Evolutionary conservation across 2,329 filamentous ascomycete species (phyloP).

Genomic region (Myriosclerotinia scirpicola): DNA sequence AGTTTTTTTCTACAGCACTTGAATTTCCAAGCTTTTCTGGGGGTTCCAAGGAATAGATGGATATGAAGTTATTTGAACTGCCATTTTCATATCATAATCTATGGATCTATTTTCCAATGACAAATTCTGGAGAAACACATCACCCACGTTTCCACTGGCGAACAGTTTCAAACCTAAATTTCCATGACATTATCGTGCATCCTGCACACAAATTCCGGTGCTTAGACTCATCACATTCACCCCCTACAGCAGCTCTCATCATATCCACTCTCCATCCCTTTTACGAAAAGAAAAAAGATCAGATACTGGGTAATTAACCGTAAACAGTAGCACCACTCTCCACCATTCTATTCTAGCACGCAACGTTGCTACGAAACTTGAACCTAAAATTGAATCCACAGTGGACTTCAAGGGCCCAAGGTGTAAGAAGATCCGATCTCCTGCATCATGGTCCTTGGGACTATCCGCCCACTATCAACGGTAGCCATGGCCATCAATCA

Average conservation of each 20-base stretch:
- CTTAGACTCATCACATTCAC: not conserved
- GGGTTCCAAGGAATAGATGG: not conserved
- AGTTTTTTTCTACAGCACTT: not conserved
- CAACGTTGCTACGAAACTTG: not conserved
- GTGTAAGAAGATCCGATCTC: constrained; percentile 16
- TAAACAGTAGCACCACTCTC: not conserved
- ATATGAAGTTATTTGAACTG: not conserved
- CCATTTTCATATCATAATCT: not conserved
- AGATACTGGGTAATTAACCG: not conserved
- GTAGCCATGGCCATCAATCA: constrained; percentile 15
- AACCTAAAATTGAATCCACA: not conserved
- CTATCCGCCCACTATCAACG: constrained; percentile 3
- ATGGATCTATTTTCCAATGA: not conserved
- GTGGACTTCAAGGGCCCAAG: constrained; percentile 1
- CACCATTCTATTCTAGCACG: not conserved
- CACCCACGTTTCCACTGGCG: not conserved
- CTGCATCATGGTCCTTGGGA: constrained; percentile 3
- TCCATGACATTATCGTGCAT: not conserved
- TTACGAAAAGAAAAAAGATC: constrained; percentile 1
- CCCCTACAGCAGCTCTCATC: not conserved
- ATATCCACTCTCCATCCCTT: constrained; percentile 2
- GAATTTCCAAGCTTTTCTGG: not conserved
- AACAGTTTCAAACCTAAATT: not conserved
- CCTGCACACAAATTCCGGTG: not conserved
- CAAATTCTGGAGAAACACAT: not conserved